These are phyloP conservation scores for Porcisia hertigi DNA, from an alignment of 208 protist genomes.

Conservation along the genomic window DNA sequence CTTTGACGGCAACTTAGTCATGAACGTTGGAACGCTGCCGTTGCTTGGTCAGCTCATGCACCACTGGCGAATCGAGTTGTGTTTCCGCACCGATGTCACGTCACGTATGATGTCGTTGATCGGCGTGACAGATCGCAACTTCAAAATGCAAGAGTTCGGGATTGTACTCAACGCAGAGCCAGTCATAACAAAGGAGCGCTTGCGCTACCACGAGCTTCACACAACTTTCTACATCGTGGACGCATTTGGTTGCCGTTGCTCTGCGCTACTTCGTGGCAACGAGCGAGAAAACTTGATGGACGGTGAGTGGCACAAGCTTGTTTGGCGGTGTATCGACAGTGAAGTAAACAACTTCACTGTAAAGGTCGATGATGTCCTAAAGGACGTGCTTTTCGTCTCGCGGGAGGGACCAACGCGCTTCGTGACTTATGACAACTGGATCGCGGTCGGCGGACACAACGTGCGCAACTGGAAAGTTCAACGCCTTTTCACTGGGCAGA, in stretches of 20 bases:
- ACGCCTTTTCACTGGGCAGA: slow-evolving; percentile 68
- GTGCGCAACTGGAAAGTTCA: slow-evolving; percentile 81
- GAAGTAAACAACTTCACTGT: slow-evolving; percentile 88
- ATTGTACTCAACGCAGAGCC: slow-evolving; percentile 89
- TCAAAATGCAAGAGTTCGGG: slow-evolving; percentile 87
- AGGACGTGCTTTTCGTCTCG: slow-evolving; percentile 80
- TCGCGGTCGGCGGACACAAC: slow-evolving; percentile 87
- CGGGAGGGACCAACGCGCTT: slow-evolving; percentile 80
- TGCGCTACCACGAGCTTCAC: slow-evolving; percentile 85
- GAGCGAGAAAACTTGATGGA: slow-evolving; percentile 86
- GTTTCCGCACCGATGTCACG: slow-evolving; percentile 77
- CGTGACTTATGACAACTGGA: slow-evolving; percentile 72
- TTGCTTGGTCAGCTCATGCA: slow-evolving; percentile 85
- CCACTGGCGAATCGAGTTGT: slow-evolving; percentile 87
- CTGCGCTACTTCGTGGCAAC: slow-evolving; percentile 77
- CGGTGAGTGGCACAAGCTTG: slow-evolving; percentile 87
- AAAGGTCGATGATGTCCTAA: slow-evolving; percentile 81
- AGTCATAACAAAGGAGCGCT: slow-evolving; percentile 73
- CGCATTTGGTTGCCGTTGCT: slow-evolving; percentile 79
- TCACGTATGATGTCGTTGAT: slow-evolving; percentile 79
- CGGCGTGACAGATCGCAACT: slow-evolving; percentile 80
- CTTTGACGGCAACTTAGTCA: slow-evolving; percentile 80
- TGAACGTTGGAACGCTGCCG: slow-evolving; percentile 76
- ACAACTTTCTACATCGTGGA: slow-evolving; percentile 86
- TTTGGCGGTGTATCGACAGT: slow-evolving; percentile 87